Percentiles rank a stretch among this genome's conserved stretches.
phyloP scores from a whole-genome alignment of 1,284 basidiomycete genomes.

The Meira miltonrushii region DNA sequence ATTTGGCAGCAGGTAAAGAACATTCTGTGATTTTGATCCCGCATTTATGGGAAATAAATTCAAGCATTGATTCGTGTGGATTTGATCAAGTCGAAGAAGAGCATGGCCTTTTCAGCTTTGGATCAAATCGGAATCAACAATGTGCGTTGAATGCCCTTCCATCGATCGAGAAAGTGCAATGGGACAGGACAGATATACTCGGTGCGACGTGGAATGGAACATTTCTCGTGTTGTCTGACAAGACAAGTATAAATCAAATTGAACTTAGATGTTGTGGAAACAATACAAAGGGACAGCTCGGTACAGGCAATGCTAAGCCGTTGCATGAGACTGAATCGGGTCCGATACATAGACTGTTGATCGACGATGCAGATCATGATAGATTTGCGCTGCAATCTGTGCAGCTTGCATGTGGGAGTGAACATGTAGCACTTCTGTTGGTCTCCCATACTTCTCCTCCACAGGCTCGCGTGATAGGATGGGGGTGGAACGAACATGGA shows the following conservation, averaged over 20 bases:
- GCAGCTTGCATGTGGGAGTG: conserved; percentile 8
- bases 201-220: background rate
- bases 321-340: background rate
- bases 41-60: background rate
- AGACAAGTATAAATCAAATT: too few species aligned
- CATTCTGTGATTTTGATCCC: conserved; percentile 8
- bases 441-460: background rate
- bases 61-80: too few species aligned
- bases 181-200: too few species aligned
- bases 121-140: too few species aligned
- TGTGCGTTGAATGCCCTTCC: too few species aligned
- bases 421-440: conserved; percentile 2
- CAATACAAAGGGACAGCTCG: conserved; percentile 7
- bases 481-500: conserved; percentile 17
- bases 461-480: conserved; percentile 6
- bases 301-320: background rate
- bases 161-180: too few species aligned
- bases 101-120: too few species aligned
- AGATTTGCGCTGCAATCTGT: background rate
- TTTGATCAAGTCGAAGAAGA: too few species aligned
- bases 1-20: conserved; percentile 8
- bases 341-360: background rate
- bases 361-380: background rate
- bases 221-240: background rate
- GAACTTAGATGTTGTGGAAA: conserved; percentile 4